Conservation (phyloP, 2,329 filamentous ascomycete genomes). For the Colletotrichum lini region DNA sequence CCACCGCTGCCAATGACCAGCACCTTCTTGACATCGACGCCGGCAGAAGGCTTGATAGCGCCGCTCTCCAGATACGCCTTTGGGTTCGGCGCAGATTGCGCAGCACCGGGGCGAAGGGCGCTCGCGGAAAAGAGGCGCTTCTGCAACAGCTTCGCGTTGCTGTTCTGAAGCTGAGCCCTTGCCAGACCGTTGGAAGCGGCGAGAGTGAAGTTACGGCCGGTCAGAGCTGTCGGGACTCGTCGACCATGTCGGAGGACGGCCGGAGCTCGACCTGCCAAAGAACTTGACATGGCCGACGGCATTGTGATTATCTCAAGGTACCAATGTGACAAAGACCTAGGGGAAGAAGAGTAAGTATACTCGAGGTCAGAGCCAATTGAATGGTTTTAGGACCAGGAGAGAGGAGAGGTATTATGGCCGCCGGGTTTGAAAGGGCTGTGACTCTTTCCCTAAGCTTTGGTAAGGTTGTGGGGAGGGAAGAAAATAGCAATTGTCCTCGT, state of each 20-base stretch:
- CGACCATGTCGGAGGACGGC: constrained; percentile 70
- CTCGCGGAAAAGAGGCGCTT: constrained; percentile 66
- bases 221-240: constrained; percentile 61
- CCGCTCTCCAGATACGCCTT: constrained; percentile 93
- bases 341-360: constrained; percentile 21
- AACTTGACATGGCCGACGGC: constrained; percentile 57
- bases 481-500: constrained; percentile 26
- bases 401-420: constrained; percentile 30
- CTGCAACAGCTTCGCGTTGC: constrained; percentile 52
- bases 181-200: constrained; percentile 52
- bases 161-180: constrained; percentile 52
- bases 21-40: constrained; percentile 96
- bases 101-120: constrained; percentile 58
- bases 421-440: constrained; percentile 38
- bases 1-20: constrained; percentile 96
- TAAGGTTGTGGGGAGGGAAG: constrained; percentile 34
- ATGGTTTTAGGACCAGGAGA: constrained; percentile 41
- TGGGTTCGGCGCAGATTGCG: constrained; percentile 82
- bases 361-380: constrained; percentile 43
- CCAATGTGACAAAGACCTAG: constrained; percentile 31
- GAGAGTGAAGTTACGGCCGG: constrained; percentile 60
- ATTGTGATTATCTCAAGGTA: constrained; percentile 47
- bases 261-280: constrained; percentile 70
- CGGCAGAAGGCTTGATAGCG: constrained; percentile 82
- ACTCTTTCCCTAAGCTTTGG: constrained; percentile 40